Base-by-base conservation (phyloP, 2,329 filamentous ascomycete genomes). In the Dendrostoma leiphaemia region DNA sequence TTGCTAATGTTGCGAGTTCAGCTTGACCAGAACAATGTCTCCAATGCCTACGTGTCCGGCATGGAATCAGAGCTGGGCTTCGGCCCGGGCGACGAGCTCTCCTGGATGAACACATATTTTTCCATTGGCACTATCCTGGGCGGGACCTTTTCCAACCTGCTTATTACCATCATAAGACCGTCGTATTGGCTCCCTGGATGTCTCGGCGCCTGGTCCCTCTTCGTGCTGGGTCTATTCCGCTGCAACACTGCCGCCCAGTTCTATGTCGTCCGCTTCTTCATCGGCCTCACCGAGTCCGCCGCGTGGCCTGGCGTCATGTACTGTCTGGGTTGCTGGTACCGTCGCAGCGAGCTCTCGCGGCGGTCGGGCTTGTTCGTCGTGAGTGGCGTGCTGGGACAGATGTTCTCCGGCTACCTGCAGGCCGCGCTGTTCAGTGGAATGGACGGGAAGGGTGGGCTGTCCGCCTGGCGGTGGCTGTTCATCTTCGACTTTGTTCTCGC, bases 301-400 rank as follows among this genome's bases (percentile, higher is more conserved):
- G 81, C 81, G 44, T 80, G 77, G 43, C 80, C 81, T 0, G 81
- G 80, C 24, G 74, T 82, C 40, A 68, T 81, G 43, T 74, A 78
- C 43, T 73, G 80, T 21, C 71, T 85, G 6, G 81, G 78, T 0
- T 81, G 74, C 1, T 85, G 82, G 81, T 85, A 85, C 62, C 78
- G 80, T 56, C 78, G 74, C 46, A 74, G 75, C 12, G 82, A 85
- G 60, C 74, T 84, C 38, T 76, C 78, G 0, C 81, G 80, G 48
- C 75, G 82, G 3, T 80, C 82, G 41, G 79, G 74, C 7, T 65
- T 85, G 2, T 84, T 82, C 60, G 80, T 83, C 57, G 79, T 81
- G n/a, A 79, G 78, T 1, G 80, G 79, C 0, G 77, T 83, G 2
- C 62, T 84, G 0, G 71, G 71, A 0, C 62, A 67, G 45, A 71